phyloP scores from a whole-genome alignment of 2,329 filamentous ascomycete genomes.

The Sporothrix protearum region DNA sequence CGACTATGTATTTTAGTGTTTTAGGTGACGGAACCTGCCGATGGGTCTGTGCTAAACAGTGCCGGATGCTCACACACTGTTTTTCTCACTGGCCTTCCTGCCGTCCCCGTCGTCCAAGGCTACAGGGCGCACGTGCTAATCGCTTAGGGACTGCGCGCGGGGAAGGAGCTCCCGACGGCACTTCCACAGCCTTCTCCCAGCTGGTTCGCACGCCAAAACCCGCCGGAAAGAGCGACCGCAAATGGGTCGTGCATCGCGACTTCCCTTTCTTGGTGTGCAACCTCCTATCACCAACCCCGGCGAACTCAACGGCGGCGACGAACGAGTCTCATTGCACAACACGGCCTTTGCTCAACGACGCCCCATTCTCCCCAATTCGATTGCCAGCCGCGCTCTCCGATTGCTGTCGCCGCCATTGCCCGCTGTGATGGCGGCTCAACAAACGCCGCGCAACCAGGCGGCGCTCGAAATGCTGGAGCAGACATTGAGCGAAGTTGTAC shows the following conservation, averaged over 20 bases:
- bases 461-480: conserved; percentile 49
- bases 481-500: conserved; percentile 54
- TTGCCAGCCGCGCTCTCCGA: background rate
- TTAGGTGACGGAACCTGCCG: conserved; percentile 5
- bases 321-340: too few relatives aligned
- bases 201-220: background rate
- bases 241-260: background rate
- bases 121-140: conserved; percentile 6
- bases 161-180: background rate
- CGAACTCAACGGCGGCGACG: background rate
- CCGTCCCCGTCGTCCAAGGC: background rate
- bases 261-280: background rate
- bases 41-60: conserved; percentile 1
- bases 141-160: background rate
- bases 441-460: conserved; percentile 29
- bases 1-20: background rate
- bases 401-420: background rate
- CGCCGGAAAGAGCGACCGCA: background rate
- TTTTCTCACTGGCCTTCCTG: background rate
- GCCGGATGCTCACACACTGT: background rate
- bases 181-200: background rate
- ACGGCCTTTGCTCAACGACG: background rate
- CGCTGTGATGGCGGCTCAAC: conserved; percentile 19
- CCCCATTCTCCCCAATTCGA: background rate
- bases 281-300: background rate